phyloP scores from a whole-genome alignment of 2,329 filamentous ascomycete species.

The Ophiostoma quercus region DNA sequence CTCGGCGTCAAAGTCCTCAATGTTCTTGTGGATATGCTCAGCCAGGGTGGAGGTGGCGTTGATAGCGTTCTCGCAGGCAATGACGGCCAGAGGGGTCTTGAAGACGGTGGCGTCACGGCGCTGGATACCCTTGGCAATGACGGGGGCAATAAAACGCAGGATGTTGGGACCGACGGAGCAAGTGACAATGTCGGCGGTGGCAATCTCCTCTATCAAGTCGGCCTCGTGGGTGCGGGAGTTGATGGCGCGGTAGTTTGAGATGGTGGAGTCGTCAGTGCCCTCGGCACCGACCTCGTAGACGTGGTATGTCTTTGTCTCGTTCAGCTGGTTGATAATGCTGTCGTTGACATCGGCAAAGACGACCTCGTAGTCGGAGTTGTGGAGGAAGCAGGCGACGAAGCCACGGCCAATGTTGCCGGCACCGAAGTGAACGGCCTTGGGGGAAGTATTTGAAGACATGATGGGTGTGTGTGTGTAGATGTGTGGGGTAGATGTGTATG shows the following conservation, averaged over 20 bases:
- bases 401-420: slow-evolving; percentile 81
- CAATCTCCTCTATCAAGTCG: slow-evolving; percentile 78
- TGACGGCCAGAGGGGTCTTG: slow-evolving; percentile 72
- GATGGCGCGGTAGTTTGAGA: slow-evolving; percentile 94
- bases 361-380: slow-evolving; percentile 92
- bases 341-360: slow-evolving; percentile 95
- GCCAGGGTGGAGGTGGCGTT: slow-evolving; percentile 86
- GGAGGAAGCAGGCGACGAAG: slow-evolving; percentile 86
- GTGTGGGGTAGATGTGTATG: not conserved
- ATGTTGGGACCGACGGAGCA: slow-evolving; percentile 96
- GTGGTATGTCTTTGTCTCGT: slow-evolving; percentile 70
- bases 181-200: slow-evolving; percentile 83
- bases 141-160: slow-evolving; percentile 90
- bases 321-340: slow-evolving; percentile 70
- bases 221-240: slow-evolving; percentile 84
- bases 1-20: slow-evolving; percentile 59
- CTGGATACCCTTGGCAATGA: slow-evolving; percentile 91
- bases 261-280: slow-evolving; percentile 72
- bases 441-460: slow-evolving; percentile 31
- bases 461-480: slow-evolving; percentile 10
- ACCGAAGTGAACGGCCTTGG: slow-evolving; percentile 78
- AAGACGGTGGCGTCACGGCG: slow-evolving; percentile 55
- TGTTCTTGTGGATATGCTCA: slow-evolving; percentile 73
- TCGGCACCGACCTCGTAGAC: slow-evolving; percentile 89
- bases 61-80: slow-evolving; percentile 98